Percentiles rank a stretch among this genome's conserved stretches.
phyloP scores from a whole-genome alignment of 768 basidiomycete genomes.

The Phlebiopsis flavidoalba region DNA sequence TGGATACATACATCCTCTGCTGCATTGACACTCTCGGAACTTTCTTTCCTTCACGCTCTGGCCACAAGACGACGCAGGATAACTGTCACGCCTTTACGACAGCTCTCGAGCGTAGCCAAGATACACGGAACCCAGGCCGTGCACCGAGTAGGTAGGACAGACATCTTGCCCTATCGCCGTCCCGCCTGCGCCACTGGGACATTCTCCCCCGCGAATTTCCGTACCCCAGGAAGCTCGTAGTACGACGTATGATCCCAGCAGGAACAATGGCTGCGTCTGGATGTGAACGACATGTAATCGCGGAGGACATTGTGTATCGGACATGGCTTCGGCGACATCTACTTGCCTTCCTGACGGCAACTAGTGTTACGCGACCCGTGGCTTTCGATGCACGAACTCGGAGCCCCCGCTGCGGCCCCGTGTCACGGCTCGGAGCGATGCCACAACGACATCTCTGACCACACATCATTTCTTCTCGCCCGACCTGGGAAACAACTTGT shows the following conservation, averaged over 20 bases:
- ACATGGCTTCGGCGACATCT: slow-evolving; percentile 72
- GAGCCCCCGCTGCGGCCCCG: slow-evolving; percentile 61
- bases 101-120: no score
- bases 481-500: slow-evolving; percentile 57
- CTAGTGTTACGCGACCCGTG: no score
- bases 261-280: slow-evolving; percentile 75
- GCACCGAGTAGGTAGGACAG: slow-evolving; percentile 43
- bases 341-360: slow-evolving; percentile 58
- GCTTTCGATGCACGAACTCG: slow-evolving; percentile 25
- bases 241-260: slow-evolving; percentile 68
- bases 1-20: no score
- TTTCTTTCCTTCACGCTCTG: no score
- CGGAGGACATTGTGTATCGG: slow-evolving; percentile 74
- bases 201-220: slow-evolving; percentile 73
- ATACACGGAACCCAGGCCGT: no score
- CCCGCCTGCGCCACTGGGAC: slow-evolving; percentile 56
- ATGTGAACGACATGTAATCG: slow-evolving; percentile 63
- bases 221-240: slow-evolving; percentile 57
- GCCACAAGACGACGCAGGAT: slow-evolving; percentile 4
- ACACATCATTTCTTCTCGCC: slow-evolving; percentile 73
- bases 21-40: no score
- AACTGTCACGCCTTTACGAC: no score
- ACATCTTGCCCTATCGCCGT: slow-evolving; percentile 64
- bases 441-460: no score
- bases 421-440: slow-evolving; percentile 66